Percentiles rank a stretch among this genome's conserved stretches.
phyloP scores from a whole-genome alignment of 352 stramenopile genomes.

The Phytopythium kandeliae region DNA sequence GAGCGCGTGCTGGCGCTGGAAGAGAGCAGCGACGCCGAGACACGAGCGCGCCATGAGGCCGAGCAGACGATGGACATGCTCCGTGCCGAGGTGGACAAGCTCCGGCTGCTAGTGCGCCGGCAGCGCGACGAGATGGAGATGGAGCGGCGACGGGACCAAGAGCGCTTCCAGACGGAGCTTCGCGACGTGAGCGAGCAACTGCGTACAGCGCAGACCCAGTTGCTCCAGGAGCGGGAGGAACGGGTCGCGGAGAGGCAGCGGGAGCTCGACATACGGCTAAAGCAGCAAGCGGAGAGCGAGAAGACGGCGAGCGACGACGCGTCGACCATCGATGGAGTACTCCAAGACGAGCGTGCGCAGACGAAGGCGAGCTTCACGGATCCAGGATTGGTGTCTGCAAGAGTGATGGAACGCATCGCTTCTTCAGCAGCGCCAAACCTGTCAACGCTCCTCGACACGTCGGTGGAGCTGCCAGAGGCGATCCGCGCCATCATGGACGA shows the following conservation, averaged over 20 bases:
- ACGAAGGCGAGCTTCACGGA: too few relatives aligned
- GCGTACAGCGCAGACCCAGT: conserved; percentile 39
- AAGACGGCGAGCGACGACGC: too few relatives aligned
- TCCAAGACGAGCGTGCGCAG: neutral
- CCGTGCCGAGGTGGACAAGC: conserved; percentile 63
- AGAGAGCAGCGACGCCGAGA: conserved; percentile 52
- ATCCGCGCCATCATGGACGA: conserved; percentile 56
- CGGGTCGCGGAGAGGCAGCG: conserved; percentile 57
- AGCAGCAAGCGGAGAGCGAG: conserved; percentile 11
- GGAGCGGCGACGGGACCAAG: conserved; percentile 21
- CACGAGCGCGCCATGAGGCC: conserved; percentile 36
- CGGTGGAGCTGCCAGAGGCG: conserved; percentile 40
- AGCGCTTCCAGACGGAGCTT: conserved; percentile 29
- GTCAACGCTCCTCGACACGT: conserved; percentile 53
- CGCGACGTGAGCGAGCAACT: conserved; percentile 29
- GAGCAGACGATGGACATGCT: conserved; percentile 69
- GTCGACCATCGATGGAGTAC: neutral
- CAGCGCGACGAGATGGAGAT: conserved; percentile 44
- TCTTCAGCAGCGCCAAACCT: conserved; percentile 17
- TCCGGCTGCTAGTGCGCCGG: conserved; percentile 40
- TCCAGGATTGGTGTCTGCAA: too few relatives aligned
- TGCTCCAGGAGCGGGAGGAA: conserved; percentile 50
- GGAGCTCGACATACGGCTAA: conserved; percentile 36
- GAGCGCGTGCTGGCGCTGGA: conserved; percentile 53
- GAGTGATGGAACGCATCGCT: neutral